Evolutionary conservation across 495 filamentous ascomycete genomes (phyloP).

Genomic region (Xylaria grammica): DNA sequence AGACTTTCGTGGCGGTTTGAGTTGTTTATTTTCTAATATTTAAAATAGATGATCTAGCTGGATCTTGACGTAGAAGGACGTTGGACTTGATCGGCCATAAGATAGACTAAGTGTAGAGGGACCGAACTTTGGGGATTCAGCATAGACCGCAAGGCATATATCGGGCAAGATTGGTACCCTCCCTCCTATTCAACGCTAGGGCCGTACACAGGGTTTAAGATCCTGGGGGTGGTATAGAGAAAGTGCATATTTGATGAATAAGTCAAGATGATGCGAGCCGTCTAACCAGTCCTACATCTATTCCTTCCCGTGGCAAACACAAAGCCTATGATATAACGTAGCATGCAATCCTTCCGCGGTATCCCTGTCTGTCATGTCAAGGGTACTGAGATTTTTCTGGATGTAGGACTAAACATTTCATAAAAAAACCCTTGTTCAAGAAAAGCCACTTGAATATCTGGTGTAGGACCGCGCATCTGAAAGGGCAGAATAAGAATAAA

Average conservation of each 20-base stretch:
- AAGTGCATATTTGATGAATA: not conserved
- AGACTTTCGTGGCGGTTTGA: too few species aligned
- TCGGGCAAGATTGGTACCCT: not conserved
- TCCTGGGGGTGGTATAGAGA: not conserved
- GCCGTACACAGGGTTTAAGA: too few species aligned
- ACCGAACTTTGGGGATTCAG: not conserved
- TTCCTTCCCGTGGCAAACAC: not conserved
- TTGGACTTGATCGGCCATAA: not conserved
- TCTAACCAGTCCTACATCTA: not conserved
- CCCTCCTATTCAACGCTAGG: too few species aligned
- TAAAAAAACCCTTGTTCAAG: slow-evolving; percentile 12
- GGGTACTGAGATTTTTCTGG: slow-evolving; percentile 5
- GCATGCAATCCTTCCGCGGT: slow-evolving; percentile 14
- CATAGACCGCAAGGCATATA: not conserved
- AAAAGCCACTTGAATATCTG: slow-evolving; percentile 14
- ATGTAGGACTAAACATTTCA: slow-evolving; percentile 14
- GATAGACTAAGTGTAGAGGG: not conserved
- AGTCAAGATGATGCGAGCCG: slow-evolving; percentile 7
- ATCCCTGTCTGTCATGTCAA: slow-evolving; percentile 8
- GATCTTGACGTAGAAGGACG: too few species aligned
- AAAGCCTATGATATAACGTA: not conserved
- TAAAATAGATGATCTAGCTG: too few species aligned
- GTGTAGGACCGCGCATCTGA: slow-evolving; percentile 9
- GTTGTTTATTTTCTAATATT: too few species aligned
- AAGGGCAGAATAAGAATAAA: not conserved